A percentile compares a stretch with the other conserved stretches of the same genome.
These are phyloP conservation scores for Fragilaria crotonensis DNA, from an alignment of 108 stramenopile species.

Conservation along the genomic window DNA sequence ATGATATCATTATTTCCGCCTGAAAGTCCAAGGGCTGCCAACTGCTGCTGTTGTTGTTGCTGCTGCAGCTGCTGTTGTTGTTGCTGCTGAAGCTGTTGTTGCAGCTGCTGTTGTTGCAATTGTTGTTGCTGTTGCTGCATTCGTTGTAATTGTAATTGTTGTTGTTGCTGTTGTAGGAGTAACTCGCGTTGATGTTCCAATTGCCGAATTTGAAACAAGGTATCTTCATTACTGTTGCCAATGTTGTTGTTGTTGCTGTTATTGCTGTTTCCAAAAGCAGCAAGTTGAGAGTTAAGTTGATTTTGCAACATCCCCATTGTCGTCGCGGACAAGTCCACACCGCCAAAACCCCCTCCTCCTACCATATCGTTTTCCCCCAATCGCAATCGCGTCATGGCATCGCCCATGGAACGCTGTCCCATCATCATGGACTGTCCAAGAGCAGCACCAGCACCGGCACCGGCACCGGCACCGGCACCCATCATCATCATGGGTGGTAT, in stretches of 20 bases:
- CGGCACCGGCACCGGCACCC: neutral
- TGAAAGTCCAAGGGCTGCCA: neutral
- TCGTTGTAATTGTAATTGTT: slow-evolving; percentile 4
- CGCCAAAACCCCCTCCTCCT: neutral
- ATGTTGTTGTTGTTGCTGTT: neutral
- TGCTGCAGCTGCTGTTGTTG: neutral
- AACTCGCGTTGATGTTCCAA: neutral
- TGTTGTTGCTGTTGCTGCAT: neutral
- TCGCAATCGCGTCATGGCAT: neutral
- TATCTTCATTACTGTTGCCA: neutral
- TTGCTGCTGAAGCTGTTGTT: slow-evolving; percentile 5
- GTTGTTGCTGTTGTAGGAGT: neutral
- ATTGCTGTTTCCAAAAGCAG: neutral
- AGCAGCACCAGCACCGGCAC: neutral
- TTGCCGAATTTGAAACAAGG: neutral
- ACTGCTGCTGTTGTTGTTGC: slow-evolving; percentile 3
- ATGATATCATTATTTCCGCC: neutral
- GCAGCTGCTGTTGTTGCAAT: neutral
- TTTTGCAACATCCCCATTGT: neutral
- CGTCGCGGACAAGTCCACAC: neutral
- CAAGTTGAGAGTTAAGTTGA: neutral
- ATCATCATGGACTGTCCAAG: neutral
- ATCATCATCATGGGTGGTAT: neutral
- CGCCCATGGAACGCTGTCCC: slow-evolving; percentile 1
- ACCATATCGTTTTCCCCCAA: neutral